Conservation (phyloP, 306 rosid genomes). For the Rosa persica region DNA sequence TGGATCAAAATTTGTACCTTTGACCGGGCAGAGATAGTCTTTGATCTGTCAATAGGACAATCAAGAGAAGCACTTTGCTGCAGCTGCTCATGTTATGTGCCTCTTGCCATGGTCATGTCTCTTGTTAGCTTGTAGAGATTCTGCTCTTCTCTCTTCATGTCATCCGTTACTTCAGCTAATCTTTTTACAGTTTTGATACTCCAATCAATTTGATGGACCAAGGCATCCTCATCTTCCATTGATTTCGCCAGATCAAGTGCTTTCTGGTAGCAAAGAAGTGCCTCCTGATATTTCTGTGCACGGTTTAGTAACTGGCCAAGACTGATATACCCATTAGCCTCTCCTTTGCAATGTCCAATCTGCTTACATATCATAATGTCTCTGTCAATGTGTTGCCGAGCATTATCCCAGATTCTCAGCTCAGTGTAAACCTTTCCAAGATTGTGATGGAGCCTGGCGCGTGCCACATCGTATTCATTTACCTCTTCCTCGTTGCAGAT, state of each 20-base stretch:
- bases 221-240: constrained; percentile 73
- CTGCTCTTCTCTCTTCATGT: constrained; percentile 56
- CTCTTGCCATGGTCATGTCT: too few relatives aligned
- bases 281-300: constrained; percentile 72
- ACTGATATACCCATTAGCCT: constrained; percentile 84
- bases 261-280: constrained; percentile 49
- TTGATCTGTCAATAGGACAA: constrained; percentile 60
- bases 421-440: constrained; percentile 77
- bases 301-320: constrained; percentile 73
- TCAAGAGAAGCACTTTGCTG: constrained; percentile 42
- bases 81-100: too few relatives aligned
- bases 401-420: constrained; percentile 70
- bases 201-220: constrained; percentile 52
- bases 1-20: constrained; percentile 45
- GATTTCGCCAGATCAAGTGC: constrained; percentile 58
- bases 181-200: constrained; percentile 53
- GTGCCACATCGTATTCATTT: constrained; percentile 42
- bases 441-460: constrained; percentile 84
- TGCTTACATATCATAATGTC: constrained; percentile 69
- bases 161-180: constrained; percentile 56
- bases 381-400: constrained; percentile 53
- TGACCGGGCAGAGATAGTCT: constrained; percentile 56
- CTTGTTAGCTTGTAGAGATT: too few relatives aligned
- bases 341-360: constrained; percentile 78
- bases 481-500: constrained; percentile 85